These are phyloP conservation scores for Suillus hirtellus DNA, from an alignment of 768 basidiomycete genomes.

Conservation along the genomic window DNA sequence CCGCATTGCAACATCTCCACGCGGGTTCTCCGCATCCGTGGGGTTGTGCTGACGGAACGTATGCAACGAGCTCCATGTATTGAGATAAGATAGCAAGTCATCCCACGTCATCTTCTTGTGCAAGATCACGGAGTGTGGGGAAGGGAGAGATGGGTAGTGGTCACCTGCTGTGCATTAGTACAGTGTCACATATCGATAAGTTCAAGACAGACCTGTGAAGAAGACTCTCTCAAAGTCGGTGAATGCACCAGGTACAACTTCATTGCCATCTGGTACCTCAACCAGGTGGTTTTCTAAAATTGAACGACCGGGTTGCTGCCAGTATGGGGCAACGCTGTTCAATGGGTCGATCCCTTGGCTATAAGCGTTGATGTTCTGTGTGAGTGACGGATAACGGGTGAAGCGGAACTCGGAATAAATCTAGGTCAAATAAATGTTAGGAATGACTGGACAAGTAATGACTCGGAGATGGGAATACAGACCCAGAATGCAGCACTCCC, in stretches of 20 bases:
- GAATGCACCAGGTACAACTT: slow-evolving; percentile 36
- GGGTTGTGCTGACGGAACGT: slow-evolving; percentile 66
- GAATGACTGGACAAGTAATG: neutral
- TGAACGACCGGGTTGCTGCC: slow-evolving; percentile 75
- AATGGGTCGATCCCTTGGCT: slow-evolving; percentile 53
- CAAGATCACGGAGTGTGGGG: slow-evolving; percentile 48
- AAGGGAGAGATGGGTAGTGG: slow-evolving; percentile 41
- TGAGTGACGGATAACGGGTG: slow-evolving; percentile 53
- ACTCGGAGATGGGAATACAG: slow-evolving; percentile 17
- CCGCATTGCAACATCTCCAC: slow-evolving; percentile 65
- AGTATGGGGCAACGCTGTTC: slow-evolving; percentile 64
- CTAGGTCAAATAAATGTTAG: slow-evolving; percentile 26
- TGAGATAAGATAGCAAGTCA: slow-evolving; percentile 65
- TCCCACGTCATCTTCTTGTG: slow-evolving; percentile 62
- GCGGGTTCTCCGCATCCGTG: slow-evolving; percentile 45
- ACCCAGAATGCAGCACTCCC: slow-evolving; percentile 81
- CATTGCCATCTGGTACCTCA: slow-evolving; percentile 60
- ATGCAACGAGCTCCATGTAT: slow-evolving; percentile 70
- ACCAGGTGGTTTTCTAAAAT: slow-evolving; percentile 70
- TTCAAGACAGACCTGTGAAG: slow-evolving; percentile 50
- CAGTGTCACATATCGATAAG: neutral
- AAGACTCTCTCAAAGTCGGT: slow-evolving; percentile 51
- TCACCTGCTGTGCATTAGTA: slow-evolving; percentile 31
- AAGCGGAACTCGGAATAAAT: slow-evolving; percentile 71
- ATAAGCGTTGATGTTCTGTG: slow-evolving; percentile 61